These are phyloP conservation scores for Solanum medicagineum DNA, from an alignment of 257 asterid species.

Conservation along the genomic window DNA sequence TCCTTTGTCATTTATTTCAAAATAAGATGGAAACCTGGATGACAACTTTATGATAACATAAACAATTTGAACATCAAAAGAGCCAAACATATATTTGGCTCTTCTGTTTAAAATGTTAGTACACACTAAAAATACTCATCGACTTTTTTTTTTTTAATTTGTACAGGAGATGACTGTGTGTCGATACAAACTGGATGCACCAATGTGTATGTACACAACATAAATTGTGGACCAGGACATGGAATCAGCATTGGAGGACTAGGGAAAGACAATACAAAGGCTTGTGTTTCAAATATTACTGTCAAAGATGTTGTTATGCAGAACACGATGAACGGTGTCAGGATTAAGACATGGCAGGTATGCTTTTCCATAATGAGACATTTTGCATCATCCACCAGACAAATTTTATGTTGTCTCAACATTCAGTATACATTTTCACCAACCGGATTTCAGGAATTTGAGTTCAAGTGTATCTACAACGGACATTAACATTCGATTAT, in stretches of 20 bases:
- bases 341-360: constrained; percentile 94
- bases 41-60: neutral
- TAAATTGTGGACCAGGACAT: constrained; percentile 88
- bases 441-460: neutral
- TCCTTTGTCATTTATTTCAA: neutral
- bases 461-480: neutral
- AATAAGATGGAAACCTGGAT: neutral
- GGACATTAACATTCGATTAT: neutral
- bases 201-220: constrained; percentile 48
- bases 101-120: neutral
- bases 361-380: neutral
- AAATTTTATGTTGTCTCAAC: neutral
- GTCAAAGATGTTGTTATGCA: constrained; percentile 51
- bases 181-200: constrained; percentile 88
- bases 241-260: constrained; percentile 94
- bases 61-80: neutral
- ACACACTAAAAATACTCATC: neutral
- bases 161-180: constrained; percentile 83
- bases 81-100: neutral
- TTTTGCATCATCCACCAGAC: neutral
- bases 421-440: neutral
- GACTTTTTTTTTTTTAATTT: neutral
- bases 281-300: constrained; percentile 82
- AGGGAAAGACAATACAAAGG: constrained; percentile 66
- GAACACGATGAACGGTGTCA: constrained; percentile 62